Base-by-base conservation (phyloP, 805 yeast genomes). In the Wickerhamomyces bisporus region DNA sequence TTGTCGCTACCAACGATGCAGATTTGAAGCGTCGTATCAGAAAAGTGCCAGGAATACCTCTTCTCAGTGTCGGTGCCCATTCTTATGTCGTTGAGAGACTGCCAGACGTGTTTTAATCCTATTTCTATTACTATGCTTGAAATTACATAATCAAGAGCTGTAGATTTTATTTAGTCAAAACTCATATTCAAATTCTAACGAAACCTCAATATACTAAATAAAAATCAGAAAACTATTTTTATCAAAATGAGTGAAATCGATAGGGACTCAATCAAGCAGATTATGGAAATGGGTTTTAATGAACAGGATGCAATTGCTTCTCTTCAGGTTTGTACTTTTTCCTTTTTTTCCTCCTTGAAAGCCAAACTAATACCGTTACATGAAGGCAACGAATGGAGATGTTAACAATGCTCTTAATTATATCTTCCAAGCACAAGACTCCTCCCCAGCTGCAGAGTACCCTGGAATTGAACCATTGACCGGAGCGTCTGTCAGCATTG, bases 1-100 rank as follows among this genome's bases (percentile, higher is more conserved):
- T 93, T 39, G 97, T 93, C 26, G 98, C 98, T 34, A 91, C 98
- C 1, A 93, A 91, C 59, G 98, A 93, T 79, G 97, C 96, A 12
- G 98, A 91, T 52, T 68, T 93, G 58, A 93, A 93, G 59, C 79
- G 96, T 55, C 75, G 98, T 61, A 76, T 93, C 24, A 77, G 98
- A 66, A 93, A 93, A 62, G 87, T 93, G 20, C 98, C 98, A 1
- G 98, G 98, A 53, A 85, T 93, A 44, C 98, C 98, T 11, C 69
- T 93, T 26, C 79, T 93, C 94, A 86, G 96, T 64, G 98, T 93
- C 6, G 98, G 98, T 26, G 84, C 84, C 3, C 95, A 87, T 60
- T 69, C 88, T 1, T 93, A 91, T 58, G 96, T 86, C 26, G 81
- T 93, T 48, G 98, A 93, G 62, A 77, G 96, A 60, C 73, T 93